phyloP scores from a whole-genome alignment of 2,329 filamentous ascomycete genomes.

The Phialocephala sp. region DNA sequence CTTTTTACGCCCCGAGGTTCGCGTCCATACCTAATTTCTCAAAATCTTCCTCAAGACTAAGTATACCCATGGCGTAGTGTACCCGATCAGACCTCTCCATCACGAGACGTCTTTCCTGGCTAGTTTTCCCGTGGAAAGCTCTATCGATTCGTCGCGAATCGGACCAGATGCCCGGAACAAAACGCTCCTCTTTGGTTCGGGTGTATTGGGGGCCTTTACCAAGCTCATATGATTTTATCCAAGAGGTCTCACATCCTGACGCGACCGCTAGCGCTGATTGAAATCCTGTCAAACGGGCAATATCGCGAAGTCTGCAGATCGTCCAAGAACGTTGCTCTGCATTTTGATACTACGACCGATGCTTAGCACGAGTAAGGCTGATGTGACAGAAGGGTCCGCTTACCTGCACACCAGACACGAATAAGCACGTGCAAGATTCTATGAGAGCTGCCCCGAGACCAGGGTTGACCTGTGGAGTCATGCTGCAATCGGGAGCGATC shows the following conservation, averaged over 20 bases:
- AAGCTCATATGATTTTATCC: slow-evolving; percentile 75
- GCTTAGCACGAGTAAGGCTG: not conserved
- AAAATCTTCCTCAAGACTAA: slow-evolving; percentile 80
- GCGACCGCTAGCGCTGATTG: slow-evolving; percentile 83
- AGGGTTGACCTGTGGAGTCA: slow-evolving; percentile 69
- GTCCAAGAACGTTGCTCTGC: slow-evolving; percentile 77
- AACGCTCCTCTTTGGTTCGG: slow-evolving; percentile 49
- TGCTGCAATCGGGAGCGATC: slow-evolving; percentile 53
- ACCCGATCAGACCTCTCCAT: slow-evolving; percentile 67
- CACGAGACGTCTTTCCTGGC: slow-evolving; percentile 61
- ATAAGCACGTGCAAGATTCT: slow-evolving; percentile 81
- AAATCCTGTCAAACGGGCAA: slow-evolving; percentile 85
- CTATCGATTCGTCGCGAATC: slow-evolving; percentile 57
- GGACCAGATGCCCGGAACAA: slow-evolving; percentile 51
- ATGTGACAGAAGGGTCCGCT: slow-evolving; percentile 24
- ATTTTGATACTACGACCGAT: slow-evolving; percentile 66
- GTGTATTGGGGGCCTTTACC: slow-evolving; percentile 79
- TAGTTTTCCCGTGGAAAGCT: slow-evolving; percentile 52
- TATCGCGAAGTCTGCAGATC: slow-evolving; percentile 73
- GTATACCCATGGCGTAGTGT: slow-evolving; percentile 78
- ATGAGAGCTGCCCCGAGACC: slow-evolving; percentile 80
- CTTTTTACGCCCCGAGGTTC: not conserved
- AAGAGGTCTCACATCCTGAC: slow-evolving; percentile 81
- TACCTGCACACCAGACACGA: slow-evolving; percentile 83
- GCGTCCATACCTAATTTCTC: slow-evolving; percentile 59